phyloP scores from a whole-genome alignment of 2,329 filamentous ascomycete species.

The Pseudonectria foliicola region DNA sequence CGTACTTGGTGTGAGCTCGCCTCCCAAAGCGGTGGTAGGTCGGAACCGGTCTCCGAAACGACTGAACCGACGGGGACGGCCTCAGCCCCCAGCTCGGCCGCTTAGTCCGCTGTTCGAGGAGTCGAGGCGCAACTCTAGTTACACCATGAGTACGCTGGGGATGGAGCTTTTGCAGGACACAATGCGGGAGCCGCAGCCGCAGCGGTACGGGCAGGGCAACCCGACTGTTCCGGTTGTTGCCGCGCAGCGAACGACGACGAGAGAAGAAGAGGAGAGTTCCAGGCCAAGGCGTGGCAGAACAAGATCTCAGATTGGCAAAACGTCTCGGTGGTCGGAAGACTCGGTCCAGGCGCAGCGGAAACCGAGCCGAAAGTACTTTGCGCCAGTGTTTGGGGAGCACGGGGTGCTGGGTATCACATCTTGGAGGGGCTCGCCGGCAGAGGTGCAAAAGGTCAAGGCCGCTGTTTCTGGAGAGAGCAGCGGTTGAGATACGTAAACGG shows the following conservation, averaged over 20 bases:
- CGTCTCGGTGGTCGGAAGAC: too few species aligned
- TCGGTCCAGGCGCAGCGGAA: background rate
- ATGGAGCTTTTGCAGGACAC: constrained; percentile 15
- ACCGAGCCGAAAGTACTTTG: background rate
- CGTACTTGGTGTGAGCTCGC: constrained; percentile 8
- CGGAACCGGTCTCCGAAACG: background rate
- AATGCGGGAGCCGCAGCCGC: constrained; percentile 8
- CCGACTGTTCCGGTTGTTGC: too few species aligned
- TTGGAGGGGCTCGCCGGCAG: background rate
- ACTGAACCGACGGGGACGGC: background rate
- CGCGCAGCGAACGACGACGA: background rate
- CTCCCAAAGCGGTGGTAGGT: background rate
- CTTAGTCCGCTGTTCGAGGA: too few species aligned
- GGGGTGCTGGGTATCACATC: background rate
- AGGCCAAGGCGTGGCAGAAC: too few species aligned
- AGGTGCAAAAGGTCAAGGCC: too few species aligned
- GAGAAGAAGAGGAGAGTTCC: background rate
- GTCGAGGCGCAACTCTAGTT: constrained; percentile 3
- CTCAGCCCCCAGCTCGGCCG: background rate
- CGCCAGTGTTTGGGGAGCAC: background rate
- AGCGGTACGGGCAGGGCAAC: constrained; percentile 1
- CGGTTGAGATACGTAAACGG: too few species aligned
- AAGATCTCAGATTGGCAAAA: too few species aligned
- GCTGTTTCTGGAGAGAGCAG: too few species aligned
- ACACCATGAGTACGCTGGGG: constrained; percentile 18